phyloP scores from a whole-genome alignment of 106 monocot species.

The Dendrobium nobile region DNA sequence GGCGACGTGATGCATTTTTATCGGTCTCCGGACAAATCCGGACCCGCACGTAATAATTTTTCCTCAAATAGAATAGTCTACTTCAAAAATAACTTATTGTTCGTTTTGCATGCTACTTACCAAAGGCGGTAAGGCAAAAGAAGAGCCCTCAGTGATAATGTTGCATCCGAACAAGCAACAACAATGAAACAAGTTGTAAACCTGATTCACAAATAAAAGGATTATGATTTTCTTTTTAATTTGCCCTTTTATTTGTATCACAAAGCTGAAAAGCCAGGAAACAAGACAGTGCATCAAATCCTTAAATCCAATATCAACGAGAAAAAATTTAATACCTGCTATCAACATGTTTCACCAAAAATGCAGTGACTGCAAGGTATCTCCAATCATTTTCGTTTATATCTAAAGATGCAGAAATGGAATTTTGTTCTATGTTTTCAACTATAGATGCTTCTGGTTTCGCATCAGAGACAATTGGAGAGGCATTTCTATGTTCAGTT shows the following conservation, averaged over 20 bases:
- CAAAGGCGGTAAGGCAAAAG: conserved; percentile 75
- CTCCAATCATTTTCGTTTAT: conserved; percentile 90
- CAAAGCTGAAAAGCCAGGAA: background rate
- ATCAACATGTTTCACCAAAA: conserved; percentile 56
- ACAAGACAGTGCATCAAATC: background rate
- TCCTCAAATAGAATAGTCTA: conserved; percentile 15
- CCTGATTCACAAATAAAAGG: conserved; percentile 27
- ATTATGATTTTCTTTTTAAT: background rate
- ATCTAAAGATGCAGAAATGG: conserved; percentile 13
- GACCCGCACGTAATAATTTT: too few relatives aligned
- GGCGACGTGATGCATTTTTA: too few relatives aligned
- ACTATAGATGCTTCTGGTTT: conserved; percentile 13
- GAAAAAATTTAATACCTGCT: conserved; percentile 26
- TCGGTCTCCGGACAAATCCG: too few relatives aligned
- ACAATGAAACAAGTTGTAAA: conserved; percentile 74
- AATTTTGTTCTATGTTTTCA: conserved; percentile 7
- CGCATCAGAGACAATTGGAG: conserved; percentile 1
- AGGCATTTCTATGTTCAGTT: conserved; percentile 11
- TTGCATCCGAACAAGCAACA: conserved; percentile 94
- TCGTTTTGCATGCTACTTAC: conserved; percentile 26
- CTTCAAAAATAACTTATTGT: background rate
- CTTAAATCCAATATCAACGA: background rate
- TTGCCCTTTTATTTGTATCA: background rate
- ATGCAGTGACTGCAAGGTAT: conserved; percentile 91
- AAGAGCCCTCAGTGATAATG: conserved; percentile 68